Evolutionary conservation across 768 basidiomycete genomes (phyloP).

Genomic region (Collybiopsis luxurians): DNA sequence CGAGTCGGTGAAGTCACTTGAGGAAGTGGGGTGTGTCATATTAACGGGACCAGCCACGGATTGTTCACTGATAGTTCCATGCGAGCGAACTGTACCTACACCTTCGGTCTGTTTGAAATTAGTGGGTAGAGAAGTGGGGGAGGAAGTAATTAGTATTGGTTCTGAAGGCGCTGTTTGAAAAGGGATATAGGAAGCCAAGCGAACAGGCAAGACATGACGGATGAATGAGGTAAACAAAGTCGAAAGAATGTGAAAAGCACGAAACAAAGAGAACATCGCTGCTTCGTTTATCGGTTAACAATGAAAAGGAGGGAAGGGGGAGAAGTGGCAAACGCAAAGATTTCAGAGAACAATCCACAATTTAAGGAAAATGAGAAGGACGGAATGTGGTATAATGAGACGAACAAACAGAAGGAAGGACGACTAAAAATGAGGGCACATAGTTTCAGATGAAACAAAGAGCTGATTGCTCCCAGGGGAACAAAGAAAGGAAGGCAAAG

Average conservation of each 20-base stretch:
- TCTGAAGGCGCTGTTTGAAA: too few species aligned
- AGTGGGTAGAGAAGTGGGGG: not conserved
- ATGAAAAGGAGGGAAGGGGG: not conserved
- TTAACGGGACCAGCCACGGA: not conserved
- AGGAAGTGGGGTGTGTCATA: too few species aligned
- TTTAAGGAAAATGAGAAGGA: not conserved
- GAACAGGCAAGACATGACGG: not conserved
- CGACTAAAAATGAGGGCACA: not conserved
- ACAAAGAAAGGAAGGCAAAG: constrained; percentile 3
- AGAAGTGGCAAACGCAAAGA: not conserved
- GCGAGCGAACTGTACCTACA: constrained; percentile 76
- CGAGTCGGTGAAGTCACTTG: not conserved
- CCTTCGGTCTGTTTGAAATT: constrained; percentile 67
- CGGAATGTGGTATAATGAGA: not conserved
- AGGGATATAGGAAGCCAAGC: too few species aligned
- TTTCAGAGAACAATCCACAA: not conserved
- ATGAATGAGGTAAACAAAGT: not conserved
- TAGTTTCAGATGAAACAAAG: not conserved
- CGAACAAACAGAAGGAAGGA: not conserved
- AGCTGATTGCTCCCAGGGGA: not conserved
- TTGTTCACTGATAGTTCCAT: constrained; percentile 20
- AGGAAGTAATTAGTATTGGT: not conserved
- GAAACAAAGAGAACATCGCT: not conserved
- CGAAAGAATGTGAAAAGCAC: not conserved
- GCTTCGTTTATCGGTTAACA: not conserved